Conservation (phyloP, 805 yeast genomes). For the Lipomyces orientalis region DNA sequence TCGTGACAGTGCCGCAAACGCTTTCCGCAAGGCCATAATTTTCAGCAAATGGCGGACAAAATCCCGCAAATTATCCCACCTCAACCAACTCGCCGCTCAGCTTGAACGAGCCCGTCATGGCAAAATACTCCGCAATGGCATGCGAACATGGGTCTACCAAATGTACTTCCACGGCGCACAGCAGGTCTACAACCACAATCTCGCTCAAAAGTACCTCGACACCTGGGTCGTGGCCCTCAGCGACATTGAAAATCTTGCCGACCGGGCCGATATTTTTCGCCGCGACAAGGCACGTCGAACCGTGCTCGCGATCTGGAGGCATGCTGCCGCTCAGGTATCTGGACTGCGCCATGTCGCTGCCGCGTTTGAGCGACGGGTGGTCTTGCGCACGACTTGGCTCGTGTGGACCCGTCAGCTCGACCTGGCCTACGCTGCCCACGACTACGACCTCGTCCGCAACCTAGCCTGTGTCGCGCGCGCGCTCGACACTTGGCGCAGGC, state of each 20-base stretch:
- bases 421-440: background rate
- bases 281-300: background rate
- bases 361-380: constrained; percentile 18
- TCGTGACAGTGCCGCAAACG: constrained; percentile 4
- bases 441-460: background rate
- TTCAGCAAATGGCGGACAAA: constrained; percentile 4
- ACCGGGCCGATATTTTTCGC: constrained; percentile 13
- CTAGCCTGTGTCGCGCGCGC: background rate
- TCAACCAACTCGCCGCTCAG: background rate
- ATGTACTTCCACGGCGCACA: constrained; percentile 9
- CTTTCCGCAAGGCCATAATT: background rate
- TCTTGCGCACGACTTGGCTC: constrained; percentile 19
- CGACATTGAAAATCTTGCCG: constrained; percentile 11
- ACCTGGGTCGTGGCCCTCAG: constrained; percentile 13
- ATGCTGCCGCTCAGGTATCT: background rate
- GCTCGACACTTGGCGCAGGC: constrained; percentile 15
- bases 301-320: constrained; percentile 11
- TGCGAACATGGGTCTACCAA: constrained; percentile 15
- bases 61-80: background rate
- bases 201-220: constrained; percentile 10
- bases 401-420: constrained; percentile 14
- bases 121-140: background rate
- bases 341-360: constrained; percentile 17
- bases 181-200: constrained; percentile 6
- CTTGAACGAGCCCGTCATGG: background rate